These are phyloP conservation scores for Phytopythium helicoides DNA, from an alignment of 352 stramenopile species.

Conservation along the genomic window DNA sequence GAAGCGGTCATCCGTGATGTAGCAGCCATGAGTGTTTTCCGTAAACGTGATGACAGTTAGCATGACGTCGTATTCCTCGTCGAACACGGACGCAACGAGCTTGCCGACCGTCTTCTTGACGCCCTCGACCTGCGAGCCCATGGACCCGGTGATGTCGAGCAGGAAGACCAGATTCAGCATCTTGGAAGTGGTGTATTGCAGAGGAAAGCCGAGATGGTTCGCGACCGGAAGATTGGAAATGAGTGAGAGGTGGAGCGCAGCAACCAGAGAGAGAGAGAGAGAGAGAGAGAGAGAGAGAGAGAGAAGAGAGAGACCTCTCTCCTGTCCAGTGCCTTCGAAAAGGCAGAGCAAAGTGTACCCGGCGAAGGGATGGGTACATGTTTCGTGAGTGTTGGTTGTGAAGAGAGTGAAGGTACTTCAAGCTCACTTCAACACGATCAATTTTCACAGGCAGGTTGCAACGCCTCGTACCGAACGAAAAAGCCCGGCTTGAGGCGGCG, in stretches of 20 bases:
- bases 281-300: not conserved
- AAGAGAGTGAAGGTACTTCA: too few species aligned
- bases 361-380: too few species aligned
- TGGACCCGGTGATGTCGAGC: conserved; percentile 76
- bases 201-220: not conserved
- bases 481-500: too few species aligned
- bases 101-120: conserved; percentile 55
- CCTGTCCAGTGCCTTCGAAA: too few species aligned
- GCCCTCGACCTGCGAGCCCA: conserved; percentile 48
- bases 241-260: not conserved
- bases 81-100: conserved; percentile 48
- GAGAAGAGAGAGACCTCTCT: too few species aligned
- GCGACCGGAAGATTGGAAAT: not conserved
- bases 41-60: conserved; percentile 80
- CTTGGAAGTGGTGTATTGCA: not conserved
- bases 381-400: too few species aligned
- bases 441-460: too few species aligned
- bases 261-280: too few species aligned
- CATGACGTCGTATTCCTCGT: conserved; percentile 49
- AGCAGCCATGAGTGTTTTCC: conserved; percentile 46
- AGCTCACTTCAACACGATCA: too few species aligned
- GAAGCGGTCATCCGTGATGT: conserved; percentile 63
- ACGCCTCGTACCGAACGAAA: too few species aligned
- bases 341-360: too few species aligned
- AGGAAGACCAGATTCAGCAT: conserved; percentile 76